Conservation (phyloP, 495 filamentous ascomycete species). For the Penicillium arizonense region DNA sequence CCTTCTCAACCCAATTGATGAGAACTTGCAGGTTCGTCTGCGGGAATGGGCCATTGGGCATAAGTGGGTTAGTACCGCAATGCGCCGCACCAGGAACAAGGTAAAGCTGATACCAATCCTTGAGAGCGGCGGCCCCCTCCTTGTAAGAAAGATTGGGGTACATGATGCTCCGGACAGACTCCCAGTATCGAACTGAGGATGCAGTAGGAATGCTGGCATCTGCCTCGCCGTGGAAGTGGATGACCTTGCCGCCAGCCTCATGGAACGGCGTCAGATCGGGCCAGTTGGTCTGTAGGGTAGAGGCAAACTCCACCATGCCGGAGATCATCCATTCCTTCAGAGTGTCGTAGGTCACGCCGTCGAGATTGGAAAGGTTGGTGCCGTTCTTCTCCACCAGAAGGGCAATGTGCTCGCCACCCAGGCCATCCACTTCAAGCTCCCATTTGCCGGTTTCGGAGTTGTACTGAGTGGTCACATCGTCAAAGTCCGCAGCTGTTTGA, state of each 20-base stretch:
- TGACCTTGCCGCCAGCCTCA: conserved; percentile 44
- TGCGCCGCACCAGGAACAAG: conserved; percentile 48
- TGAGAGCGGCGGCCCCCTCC: conserved; percentile 29
- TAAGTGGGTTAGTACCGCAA: conserved; percentile 34
- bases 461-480: conserved; percentile 42
- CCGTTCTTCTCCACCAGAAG: conserved; percentile 33
- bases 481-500: conserved; percentile 38
- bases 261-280: conserved; percentile 45
- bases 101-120: conserved; percentile 48
- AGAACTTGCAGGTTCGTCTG: conserved; percentile 35
- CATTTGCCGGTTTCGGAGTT: conserved; percentile 37
- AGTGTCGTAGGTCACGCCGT: conserved; percentile 47
- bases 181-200: conserved; percentile 44
- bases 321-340: conserved; percentile 42
- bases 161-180: conserved; percentile 48
- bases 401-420: conserved; percentile 38
- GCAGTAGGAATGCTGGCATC: conserved; percentile 43
- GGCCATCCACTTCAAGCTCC: conserved; percentile 29
- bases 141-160: conserved; percentile 35
- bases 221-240: conserved; percentile 49
- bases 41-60: conserved; percentile 42
- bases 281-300: conserved; percentile 29
- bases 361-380: conserved; percentile 30
- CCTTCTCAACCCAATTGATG: conserved; percentile 51
- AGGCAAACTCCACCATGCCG: conserved; percentile 7